These are phyloP conservation scores for Phytophthora idaei DNA, from an alignment of 352 stramenopile species.

Conservation along the genomic window DNA sequence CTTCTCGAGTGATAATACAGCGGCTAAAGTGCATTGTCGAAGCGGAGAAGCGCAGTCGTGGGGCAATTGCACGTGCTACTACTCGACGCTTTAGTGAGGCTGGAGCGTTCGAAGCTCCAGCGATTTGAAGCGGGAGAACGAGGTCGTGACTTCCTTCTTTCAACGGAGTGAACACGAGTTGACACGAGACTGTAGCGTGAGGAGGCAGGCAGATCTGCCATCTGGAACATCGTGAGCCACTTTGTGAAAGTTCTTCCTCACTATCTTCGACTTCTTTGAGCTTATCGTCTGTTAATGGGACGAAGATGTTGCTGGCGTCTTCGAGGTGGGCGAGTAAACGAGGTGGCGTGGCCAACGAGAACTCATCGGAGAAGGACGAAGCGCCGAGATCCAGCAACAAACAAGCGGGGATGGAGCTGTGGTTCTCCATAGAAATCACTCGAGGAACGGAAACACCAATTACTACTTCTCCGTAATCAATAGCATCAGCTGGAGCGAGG, in stretches of 20 bases:
- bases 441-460: constrained; percentile 73
- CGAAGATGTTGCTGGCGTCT: constrained; percentile 85
- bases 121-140: constrained; percentile 78
- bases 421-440: constrained; percentile 79
- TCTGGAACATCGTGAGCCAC: constrained; percentile 42
- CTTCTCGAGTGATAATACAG: constrained; percentile 86
- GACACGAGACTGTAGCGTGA: constrained; percentile 67
- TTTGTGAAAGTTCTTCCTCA: constrained; percentile 4
- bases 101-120: constrained; percentile 35
- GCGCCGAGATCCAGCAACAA: constrained; percentile 76
- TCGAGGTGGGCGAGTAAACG: constrained; percentile 62
- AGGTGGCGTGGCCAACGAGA: constrained; percentile 59
- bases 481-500: constrained; percentile 38
- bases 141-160: constrained; percentile 53
- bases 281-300: constrained; percentile 43
- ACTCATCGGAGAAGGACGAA: constrained; percentile 58
- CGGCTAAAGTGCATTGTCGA: constrained; percentile 83
- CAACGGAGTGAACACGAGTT: constrained; percentile 78
- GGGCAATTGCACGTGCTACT: constrained; percentile 53
- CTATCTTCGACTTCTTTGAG: constrained; percentile 13
- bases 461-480: constrained; percentile 87
- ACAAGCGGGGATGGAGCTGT: constrained; percentile 74
- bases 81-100: constrained; percentile 53
- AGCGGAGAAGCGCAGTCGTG: constrained; percentile 72
- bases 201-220: constrained; percentile 82